Conservation (phyloP, 75 land plant species). For the Azolla pinnata region DNA sequence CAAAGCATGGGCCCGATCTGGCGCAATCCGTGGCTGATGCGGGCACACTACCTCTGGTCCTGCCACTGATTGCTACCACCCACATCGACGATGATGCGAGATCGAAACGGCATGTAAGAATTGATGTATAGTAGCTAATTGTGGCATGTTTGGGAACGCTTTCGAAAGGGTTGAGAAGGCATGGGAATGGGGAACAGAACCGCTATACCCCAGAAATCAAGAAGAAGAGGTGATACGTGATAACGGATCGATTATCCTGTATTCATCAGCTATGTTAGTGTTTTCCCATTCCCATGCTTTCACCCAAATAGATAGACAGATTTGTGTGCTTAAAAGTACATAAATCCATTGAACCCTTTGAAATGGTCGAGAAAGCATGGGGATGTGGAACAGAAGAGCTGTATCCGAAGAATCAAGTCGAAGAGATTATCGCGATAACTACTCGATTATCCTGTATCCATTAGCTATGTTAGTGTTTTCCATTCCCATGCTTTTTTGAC, state of each 20-base stretch:
- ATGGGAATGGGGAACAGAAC: not conserved
- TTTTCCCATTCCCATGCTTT: too few relatives aligned
- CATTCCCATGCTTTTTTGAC: not conserved
- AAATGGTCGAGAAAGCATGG: too few relatives aligned
- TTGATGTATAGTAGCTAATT: not conserved
- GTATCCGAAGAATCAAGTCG: too few relatives aligned
- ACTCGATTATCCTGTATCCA: not conserved
- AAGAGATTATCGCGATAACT: too few relatives aligned
- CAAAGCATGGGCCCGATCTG: constrained; percentile 31
- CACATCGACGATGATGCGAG: constrained; percentile 11
- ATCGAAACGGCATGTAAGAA: constrained; percentile 23
- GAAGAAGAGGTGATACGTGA: not conserved
- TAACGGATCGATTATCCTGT: not conserved
- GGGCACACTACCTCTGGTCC: constrained; percentile 19
- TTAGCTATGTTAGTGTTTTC: not conserved
- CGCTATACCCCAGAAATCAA: not conserved
- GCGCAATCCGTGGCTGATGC: constrained; percentile 19
- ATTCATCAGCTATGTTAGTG: not conserved
- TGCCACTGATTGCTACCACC: constrained; percentile 10
- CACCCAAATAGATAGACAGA: too few relatives aligned
- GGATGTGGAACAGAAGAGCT: too few relatives aligned
- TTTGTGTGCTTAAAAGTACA: too few relatives aligned
- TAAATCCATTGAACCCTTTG: too few relatives aligned
- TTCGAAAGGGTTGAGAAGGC: not conserved
- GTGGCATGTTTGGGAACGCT: too few relatives aligned